Base-by-base conservation (phyloP, 495 filamentous ascomycete genomes). In the Entonaema liquescens region DNA sequence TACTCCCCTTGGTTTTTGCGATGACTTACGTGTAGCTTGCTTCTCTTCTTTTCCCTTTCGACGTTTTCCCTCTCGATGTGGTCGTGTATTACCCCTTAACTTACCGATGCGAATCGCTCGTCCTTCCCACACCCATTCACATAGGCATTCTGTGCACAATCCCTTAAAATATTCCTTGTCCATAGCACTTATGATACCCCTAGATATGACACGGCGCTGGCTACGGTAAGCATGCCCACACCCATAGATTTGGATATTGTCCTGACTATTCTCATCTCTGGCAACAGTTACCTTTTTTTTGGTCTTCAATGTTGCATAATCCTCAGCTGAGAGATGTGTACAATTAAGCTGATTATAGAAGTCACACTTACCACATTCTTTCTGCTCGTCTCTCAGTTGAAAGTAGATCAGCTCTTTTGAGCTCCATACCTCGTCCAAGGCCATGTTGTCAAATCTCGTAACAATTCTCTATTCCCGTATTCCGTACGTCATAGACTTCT, bases 71-170 rank as follows among this genome's bases (percentile, higher is more conserved):
- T 29, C 0, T 17, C 11, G 17, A 26, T 6, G 12, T 33, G 50
- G 5, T 56, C 67, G 62, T 26, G 1, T 62, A 33, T 9, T 15
- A 6, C 62, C 62, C 15, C 7, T 44, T 12, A 28, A 1, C 62
- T 53, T 67, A 62, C 68, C 68, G 44, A 62, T 58, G 12, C 58
- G 62, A 58, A 54, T 9, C 15, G 8, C 11, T 26, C 68, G 56
- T 15, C 52, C 13, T 23, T 71, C 58, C 57, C 68, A 71, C 11
- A 67, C 40, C 13, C 61, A n/a, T 1, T 35, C 28, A 31, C 38
- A 28, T 59, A 54, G 60, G 36, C 69, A 72, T 19, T 19, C 12
- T 5, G n/a, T 49, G 56, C 69, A 72, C 59, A 67, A 55, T 5
- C 64, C 69, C 3, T 40, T 55, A 23, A 19, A 8, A 36, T 47